Base-by-base conservation (phyloP, 176 grass and related monocot genomes). In the Alopecurus myosuroides region DNA sequence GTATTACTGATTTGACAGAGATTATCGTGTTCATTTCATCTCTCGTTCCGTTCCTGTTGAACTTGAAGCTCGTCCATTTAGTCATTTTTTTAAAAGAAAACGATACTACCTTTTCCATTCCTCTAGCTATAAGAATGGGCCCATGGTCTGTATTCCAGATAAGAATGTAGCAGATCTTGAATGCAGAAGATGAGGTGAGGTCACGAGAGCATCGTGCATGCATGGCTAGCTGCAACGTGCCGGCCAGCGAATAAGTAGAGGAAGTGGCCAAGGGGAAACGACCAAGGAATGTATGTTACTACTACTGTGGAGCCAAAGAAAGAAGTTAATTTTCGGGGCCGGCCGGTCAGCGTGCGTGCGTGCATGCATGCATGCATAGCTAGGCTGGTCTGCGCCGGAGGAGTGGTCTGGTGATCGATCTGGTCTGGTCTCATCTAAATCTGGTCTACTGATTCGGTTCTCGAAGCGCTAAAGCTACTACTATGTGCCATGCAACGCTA, bases 181-280 rank as follows among this genome's bases (percentile, higher is more conserved):
- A 39, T 12, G 68, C 37, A 44, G 13, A 12, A 44, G 68, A 41
- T 13, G 11, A 17, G 68, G 26, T 70, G 67, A 70, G 67, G 67
- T 40, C 35, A 69, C 9, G 20, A 70, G 67, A 5, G 5, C 31
- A 57, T 25, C 12, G 55, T 42, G 77, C 55, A 17, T 78, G 76
- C 76, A 79, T 30, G 12, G 20, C 17, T 34, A 35, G 22, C 6
- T 15, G 28, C 20, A 8, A 14, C 20, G 5, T 14, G 13, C 48
- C 23, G 3, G n/a, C 9, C 29, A 60, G 29, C 5, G 26, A 64
- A 14, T 28, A 34, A 66, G 34, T 49, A 35, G 22, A 4, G 55
- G 9, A 58, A 40, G 77, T 18, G 17, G 76, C 75, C 84, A 85
- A 79, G 71, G 22, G n/a, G 84, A 86, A 79, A 31, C 36, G 40